Evolutionary conservation across 805 yeast genomes (phyloP), one percentile per base, ranked within the genome.

Genomic region (Lachancea waltii): DNA sequence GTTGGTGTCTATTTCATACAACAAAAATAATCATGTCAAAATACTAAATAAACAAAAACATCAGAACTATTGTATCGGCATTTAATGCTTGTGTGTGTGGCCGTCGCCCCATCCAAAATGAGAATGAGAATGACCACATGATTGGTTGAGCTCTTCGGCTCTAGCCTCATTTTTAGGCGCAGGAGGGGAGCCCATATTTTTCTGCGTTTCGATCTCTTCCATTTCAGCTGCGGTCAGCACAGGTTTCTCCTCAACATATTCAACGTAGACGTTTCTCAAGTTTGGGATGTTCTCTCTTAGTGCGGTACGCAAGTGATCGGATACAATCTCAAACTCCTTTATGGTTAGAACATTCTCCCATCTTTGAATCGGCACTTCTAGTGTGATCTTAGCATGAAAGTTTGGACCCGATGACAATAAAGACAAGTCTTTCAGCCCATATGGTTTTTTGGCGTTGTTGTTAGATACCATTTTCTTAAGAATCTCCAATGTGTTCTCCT

Each of bases 371-470:
- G 73, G 74, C 7, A 61, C 68, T 44, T 60, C 63, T 16, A 69
- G 42, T 1, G 51, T 36, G 13, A 61, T 33, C 33, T 54, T 61
- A 4, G 64, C 64, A 35, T 67, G 65, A 3, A 62, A 62, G 43
- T 75, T 73, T 35, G 84, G 81, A 3, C 85, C 85, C 2, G 79
- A 70, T 0, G 75, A 61, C 48, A 78, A 54, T 3, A 78, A 65
- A 2, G 73, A 60, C 31, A 79, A 52, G 25, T 68, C 65, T 10
- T 60, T 58, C 16, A 77, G 41, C 4, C 37, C 41, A 33, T 68
- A 68, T 22, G 69, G 54, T 21, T 51, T 56, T 24, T 61, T 62
- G 1, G 72, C 45, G 42, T 68, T 68, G 49, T 68, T 68, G 44
- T 67, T 66, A 2, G 71, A 65, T 7, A 65, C 54, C 38, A 68